Base-by-base conservation (phyloP, 1,139 yeast species). In the Yamadazyma triangularis region DNA sequence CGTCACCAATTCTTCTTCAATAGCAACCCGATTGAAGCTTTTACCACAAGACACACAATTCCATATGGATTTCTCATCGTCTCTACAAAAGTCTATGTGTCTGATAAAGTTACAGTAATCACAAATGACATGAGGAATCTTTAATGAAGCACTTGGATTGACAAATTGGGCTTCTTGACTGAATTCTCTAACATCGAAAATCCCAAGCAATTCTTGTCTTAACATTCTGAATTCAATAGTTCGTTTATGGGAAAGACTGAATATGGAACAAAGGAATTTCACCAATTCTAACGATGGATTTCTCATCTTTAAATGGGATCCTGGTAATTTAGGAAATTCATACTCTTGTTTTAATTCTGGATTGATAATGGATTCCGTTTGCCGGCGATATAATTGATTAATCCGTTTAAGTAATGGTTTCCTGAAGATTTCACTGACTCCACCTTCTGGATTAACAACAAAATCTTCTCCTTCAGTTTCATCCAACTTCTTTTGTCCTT, bases 111-210 rank as follows among this genome's bases (percentile, higher is more conserved):
- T 80, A 58, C 99, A 93, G 45, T 81, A 73, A 36, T 77, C 84
- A 61, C 98, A 91, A 10, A 84, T 66, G 4, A 87, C 70, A 31
- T 80, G 80, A 3, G 83, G 74, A 3, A 91, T 56, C 24, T 70
- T 62, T 40, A 91, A 64, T 0, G 86, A 73, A 0, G 83, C 67
- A 35, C 93, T 74, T 8, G 97, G 96, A 48, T 87, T 77, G 24
- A 54, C 56, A 56, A 89, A 89, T n/a, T 63, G 64, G 1, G 93
- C 88, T 35, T 79, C 87, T 8, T 70, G 70, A 43, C 88, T 80
- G 56, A 91, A 93, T 52, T 91, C 98, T 39, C 83, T 77, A 28
- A 89, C 71, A 25, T 87, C 95, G 44, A 93, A 75, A 4, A 84
- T 58, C 2, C 72, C 68, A 25, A 91, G 64, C 37, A 93, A 58